Evolutionary conservation across 2,329 filamentous ascomycete species (phyloP).

Genomic region (Berkeleyomyces basicola): DNA sequence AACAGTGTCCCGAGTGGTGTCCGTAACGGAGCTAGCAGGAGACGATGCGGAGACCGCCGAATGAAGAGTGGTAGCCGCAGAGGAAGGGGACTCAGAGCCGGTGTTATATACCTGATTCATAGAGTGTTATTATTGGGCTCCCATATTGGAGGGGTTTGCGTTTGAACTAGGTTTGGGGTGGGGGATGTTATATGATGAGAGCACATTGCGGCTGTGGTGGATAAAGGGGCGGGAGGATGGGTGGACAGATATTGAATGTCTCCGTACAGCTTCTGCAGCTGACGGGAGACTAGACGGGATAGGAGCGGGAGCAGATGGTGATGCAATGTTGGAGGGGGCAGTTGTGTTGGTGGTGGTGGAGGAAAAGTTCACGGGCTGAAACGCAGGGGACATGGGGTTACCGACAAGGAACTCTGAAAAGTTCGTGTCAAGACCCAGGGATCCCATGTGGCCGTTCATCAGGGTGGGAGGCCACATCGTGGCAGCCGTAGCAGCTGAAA

Average conservation of each 20-base stretch:
- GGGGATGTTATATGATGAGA: neutral
- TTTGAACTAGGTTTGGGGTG: neutral
- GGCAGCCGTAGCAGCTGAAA: constrained; percentile 19
- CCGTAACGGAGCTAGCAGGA: constrained; percentile 47
- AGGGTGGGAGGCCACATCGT: constrained; percentile 55
- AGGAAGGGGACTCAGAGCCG: constrained; percentile 57
- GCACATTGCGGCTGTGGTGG: neutral
- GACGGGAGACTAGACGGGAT: neutral
- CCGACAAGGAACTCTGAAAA: constrained; percentile 13
- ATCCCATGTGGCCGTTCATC: constrained; percentile 28
- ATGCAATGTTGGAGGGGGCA: neutral
- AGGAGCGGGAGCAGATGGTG: neutral
- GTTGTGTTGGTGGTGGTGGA: neutral
- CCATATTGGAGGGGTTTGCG: constrained; percentile 2
- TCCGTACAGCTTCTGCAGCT: neutral
- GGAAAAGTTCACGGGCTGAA: constrained; percentile 11
- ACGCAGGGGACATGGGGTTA: constrained; percentile 11
- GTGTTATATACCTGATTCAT: constrained; percentile 20
- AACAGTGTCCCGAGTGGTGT: constrained; percentile 45
- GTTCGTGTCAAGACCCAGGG: constrained; percentile 11
- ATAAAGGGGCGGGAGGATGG: neutral
- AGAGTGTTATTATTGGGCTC: constrained; percentile 11
- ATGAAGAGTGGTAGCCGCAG: constrained; percentile 44
- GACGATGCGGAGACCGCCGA: constrained; percentile 29
- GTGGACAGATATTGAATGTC: constrained; percentile 5